A percentile compares a stretch with the other conserved stretches of the same genome.
These are phyloP conservation scores for Rhododendron williamsianum DNA, from an alignment of 148 eudicot genomes.

Conservation along the genomic window DNA sequence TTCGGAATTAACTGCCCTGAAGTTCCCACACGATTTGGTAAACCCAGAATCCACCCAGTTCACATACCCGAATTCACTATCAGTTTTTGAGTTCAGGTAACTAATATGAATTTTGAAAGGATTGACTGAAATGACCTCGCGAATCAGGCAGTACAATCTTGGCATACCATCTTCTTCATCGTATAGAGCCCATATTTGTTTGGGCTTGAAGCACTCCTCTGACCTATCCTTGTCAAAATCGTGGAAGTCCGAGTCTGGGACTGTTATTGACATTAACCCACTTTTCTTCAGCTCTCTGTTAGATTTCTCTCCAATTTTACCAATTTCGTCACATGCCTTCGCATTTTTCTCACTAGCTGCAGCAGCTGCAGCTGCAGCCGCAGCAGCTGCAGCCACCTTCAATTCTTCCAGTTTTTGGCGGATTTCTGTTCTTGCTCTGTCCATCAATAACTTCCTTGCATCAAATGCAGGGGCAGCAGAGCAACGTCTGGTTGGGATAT, in stretches of 20 bases:
- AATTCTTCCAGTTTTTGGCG: slow-evolving; percentile 57
- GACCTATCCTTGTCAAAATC: slow-evolving; percentile 91
- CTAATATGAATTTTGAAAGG: slow-evolving; percentile 83
- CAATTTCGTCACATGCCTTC: slow-evolving; percentile 22
- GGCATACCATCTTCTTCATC: slow-evolving; percentile 99
- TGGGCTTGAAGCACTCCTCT: slow-evolving; percentile 88
- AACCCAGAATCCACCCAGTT: slow-evolving; percentile 83
- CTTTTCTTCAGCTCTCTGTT: slow-evolving; percentile 16
- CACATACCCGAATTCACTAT: slow-evolving; percentile 71
- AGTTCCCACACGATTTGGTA: slow-evolving; percentile 91
- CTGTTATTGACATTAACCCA: slow-evolving; percentile 62
- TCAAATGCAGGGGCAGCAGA: slow-evolving; percentile 56
- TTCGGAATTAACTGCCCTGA: slow-evolving; percentile 68
- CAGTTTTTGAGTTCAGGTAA: slow-evolving; percentile 83
- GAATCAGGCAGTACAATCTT: slow-evolving; percentile 87
- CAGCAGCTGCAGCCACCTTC: slow-evolving; percentile 28
- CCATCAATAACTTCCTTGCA: slow-evolving; percentile 58
- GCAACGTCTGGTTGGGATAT: slow-evolving; percentile 26
- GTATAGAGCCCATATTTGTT: slow-evolving; percentile 97
- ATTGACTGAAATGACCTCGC: slow-evolving; percentile 63
- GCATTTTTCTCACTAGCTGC: slow-evolving; percentile 28
- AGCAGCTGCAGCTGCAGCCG: slow-evolving; percentile 22
- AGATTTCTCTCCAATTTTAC: slow-evolving; percentile 26
- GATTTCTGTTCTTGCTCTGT: slow-evolving; percentile 64
- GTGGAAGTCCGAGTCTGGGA: slow-evolving; percentile 97